Evolutionary conservation across 441 rosid species (phyloP), one percentile per base, ranked within the genome.

Genomic region (Brassica hybrid): DNA sequence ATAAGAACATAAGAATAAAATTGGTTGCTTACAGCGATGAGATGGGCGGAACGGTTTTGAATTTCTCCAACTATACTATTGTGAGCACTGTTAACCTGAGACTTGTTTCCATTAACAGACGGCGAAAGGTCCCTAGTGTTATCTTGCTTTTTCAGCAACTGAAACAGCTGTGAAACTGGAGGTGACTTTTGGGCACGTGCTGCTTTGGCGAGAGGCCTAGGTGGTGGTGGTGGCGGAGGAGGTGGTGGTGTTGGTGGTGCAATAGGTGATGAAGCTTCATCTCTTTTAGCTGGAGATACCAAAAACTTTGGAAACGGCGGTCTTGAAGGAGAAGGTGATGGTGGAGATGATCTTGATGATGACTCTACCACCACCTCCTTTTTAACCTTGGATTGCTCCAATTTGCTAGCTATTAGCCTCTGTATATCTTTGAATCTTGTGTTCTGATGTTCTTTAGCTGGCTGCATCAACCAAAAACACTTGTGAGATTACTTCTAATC

Each of bases 61-160:
- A 92, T 91, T 87, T 94, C 98, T 70, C 93, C 95, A 57, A 94
- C 96, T 65, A 92, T 89, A 85, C 96, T 92, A 69, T 75, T 89
- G 71, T 92, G 98, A 27, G 83, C 91, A 80, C 83, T 89, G 36
- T 61, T 75, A 56, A 76, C 82, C 0, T 80, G 80, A 41, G 86
- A 79, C 74, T 77, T 86, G 36, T 80, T 85, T 41, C 75, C 82
- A 83, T 71, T 84, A 76, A 80, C 83, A 3, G 79, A 71, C 10
- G 73, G 68, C 1, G 82, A 71, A 72, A 68, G 74, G 3, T 85
- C 83, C 50, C 78, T 87, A 78, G 79, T 80, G 68, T 68, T 86
- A 80, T 86, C 94, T 77, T 84, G 89, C 85, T 84, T 92, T 5
- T 83, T 84, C 68, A 87, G 68, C 13, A 84, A 50, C 65, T 78